phyloP scores from a whole-genome alignment of 331 rosid genomes.

The Pyracantha coccinea region DNA sequence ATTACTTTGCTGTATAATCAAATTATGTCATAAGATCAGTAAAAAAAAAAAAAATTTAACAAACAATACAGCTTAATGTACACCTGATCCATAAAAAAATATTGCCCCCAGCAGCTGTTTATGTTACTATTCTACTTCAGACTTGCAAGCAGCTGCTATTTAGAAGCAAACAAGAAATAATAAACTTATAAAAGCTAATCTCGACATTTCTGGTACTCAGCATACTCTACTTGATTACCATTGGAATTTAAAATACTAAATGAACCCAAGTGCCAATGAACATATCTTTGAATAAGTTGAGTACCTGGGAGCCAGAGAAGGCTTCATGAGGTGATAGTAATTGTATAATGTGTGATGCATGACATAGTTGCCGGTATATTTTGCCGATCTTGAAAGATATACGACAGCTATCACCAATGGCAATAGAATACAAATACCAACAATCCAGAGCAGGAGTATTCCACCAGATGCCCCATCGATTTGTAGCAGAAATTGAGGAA shows the following conservation, averaged over 20 bases:
- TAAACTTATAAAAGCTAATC: not conserved
- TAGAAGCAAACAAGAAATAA: not conserved
- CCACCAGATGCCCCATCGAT: conserved; percentile 94
- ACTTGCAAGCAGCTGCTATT: not conserved
- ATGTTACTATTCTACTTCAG: not conserved
- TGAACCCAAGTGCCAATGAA: not conserved
- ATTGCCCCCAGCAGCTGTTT: not conserved
- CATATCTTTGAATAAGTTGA: not conserved
- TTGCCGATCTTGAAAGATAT: conserved; percentile 90
- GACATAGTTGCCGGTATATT: conserved; percentile 93
- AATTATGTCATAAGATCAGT: conserved; percentile 14
- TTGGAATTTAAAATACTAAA: not conserved
- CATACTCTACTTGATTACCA: not conserved
- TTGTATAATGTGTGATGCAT: conserved; percentile 94
- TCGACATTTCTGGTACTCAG: not conserved
- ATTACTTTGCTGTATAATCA: conserved; percentile 76
- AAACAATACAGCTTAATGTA: not conserved
- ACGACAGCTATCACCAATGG: conserved; percentile 91
- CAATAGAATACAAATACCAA: conserved; percentile 92
- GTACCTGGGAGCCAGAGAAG: conserved; percentile 96
- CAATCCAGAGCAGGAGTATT: conserved; percentile 91
- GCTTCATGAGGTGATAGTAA: conserved; percentile 86
- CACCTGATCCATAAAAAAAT: not conserved
- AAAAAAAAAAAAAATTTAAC: not conserved
- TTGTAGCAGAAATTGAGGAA: conserved; percentile 83